Percentiles rank a stretch among this genome's conserved stretches.
Conservation (phyloP, 805 yeast species). For the Clavispora phyllophila region DNA sequence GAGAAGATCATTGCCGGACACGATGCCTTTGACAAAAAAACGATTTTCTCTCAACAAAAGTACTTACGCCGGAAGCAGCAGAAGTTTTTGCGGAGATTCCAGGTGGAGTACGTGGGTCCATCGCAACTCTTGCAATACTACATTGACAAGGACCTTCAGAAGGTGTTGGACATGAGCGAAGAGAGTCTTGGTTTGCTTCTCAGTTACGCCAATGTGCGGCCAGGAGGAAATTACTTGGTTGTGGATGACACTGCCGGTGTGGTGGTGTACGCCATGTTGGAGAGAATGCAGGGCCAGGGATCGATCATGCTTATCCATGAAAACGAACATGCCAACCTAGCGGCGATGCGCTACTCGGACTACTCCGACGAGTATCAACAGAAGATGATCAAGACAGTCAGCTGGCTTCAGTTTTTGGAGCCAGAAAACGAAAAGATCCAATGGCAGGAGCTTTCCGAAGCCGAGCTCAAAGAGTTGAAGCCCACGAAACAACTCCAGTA, state of each 20-base stretch:
- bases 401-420: constrained; percentile 74
- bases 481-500: constrained; percentile 62
- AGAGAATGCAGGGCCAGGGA: constrained; percentile 81
- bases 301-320: constrained; percentile 75
- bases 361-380: constrained; percentile 48
- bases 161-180: constrained; percentile 74
- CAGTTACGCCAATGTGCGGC: constrained; percentile 74
- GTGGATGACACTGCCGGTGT: constrained; percentile 95
- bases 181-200: constrained; percentile 78
- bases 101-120: constrained; percentile 70
- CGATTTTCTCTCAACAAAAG: constrained; percentile 85
- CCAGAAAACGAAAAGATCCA: constrained; percentile 59
- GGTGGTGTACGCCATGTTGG: constrained; percentile 78
- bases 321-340: constrained; percentile 85
- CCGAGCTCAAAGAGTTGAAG: constrained; percentile 51
- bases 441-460: constrained; percentile 44
- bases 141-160: constrained; percentile 67
- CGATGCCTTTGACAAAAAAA: constrained; percentile 81
- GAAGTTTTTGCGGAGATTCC: constrained; percentile 82
- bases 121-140: constrained; percentile 69
- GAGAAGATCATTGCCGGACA: constrained; percentile 80
- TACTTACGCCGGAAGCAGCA: constrained; percentile 87
- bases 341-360: constrained; percentile 63
- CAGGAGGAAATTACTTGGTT: constrained; percentile 85
- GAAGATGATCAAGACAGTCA: constrained; percentile 61